Base-by-base conservation (phyloP, 2,329 filamentous ascomycete genomes). In the Fusarium tuaranense region DNA sequence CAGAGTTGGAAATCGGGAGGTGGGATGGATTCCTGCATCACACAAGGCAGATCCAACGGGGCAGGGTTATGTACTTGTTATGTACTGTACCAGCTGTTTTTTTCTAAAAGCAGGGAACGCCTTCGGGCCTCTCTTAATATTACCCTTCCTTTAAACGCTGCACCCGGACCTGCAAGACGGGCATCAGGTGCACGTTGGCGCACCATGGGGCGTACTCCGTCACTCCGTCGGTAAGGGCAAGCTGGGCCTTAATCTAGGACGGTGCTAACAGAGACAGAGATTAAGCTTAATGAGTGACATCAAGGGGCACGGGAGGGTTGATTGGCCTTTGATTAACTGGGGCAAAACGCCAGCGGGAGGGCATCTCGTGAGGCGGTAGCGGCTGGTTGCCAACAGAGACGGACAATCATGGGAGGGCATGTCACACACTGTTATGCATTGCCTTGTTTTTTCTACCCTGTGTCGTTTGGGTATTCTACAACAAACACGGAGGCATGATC, bases 1-100 rank as follows among this genome's bases (percentile, higher is more conserved):
- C 58, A 55, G 41, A 57, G 57, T 62, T 53, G 39, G 41, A 13
- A 57, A 63, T 58, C 51, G 53, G 53, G 59, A 53, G 46, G 58
- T 55, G 51, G 59, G 51, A 68, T 59, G 59, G 51, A 68, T 59
- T 73, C 55, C 32, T 30, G 46, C 30, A 62, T 22, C 27, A 30
- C 32, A 27, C 38, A 27, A 65, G 41, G 57, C 57, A 71, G 41
- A 58, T 38, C 16, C 9, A 62, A 38, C 36, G 38, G 12, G 36
- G 20, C n/a, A 51, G 41, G 27, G 20, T 38, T 38, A 38, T 14
- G 34, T 25, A 27, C 27, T 13, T 53, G 27, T 53, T 53, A 53
- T 53, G 48, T 32, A 32, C 46, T 51, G 46, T 27, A 27, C 48
- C 48, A 32, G 27, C 27, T 20, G 27, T 20, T 53, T n/a, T 46